These are phyloP conservation scores for Pyrenopolyporus hunteri DNA, from an alignment of 495 filamentous ascomycete species.

Conservation along the genomic window DNA sequence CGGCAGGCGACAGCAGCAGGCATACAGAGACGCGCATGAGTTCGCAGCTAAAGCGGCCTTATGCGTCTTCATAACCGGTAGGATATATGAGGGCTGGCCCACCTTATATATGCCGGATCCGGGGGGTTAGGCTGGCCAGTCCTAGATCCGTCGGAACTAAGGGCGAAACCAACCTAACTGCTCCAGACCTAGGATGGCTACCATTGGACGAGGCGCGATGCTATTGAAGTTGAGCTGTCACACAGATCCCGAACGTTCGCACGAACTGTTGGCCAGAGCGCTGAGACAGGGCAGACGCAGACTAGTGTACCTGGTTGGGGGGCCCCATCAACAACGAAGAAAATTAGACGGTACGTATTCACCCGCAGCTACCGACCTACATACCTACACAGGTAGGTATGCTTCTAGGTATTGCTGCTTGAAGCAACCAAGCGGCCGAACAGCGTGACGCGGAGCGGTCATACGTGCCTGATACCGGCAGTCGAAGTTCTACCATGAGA, in stretches of 20 bases:
- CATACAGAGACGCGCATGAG: conserved; percentile 36
- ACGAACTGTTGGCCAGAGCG: conserved; percentile 54
- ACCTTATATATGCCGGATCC: neutral
- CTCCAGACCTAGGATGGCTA: conserved; percentile 11
- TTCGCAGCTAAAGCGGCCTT: conserved; percentile 29
- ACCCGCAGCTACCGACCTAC: neutral
- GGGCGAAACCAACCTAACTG: neutral
- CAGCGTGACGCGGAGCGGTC: neutral
- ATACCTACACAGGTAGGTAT: neutral
- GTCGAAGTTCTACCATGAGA: neutral
- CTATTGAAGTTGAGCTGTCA: conserved; percentile 40
- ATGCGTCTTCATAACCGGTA: conserved; percentile 1
- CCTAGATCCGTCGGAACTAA: conserved; percentile 1
- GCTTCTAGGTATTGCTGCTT: conserved; percentile 2
- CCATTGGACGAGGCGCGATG: conserved; percentile 7
- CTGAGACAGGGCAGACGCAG: conserved; percentile 35
- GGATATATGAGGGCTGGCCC: no score
- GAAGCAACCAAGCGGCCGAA: conserved; percentile 11
- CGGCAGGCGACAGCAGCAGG: conserved; percentile 19
- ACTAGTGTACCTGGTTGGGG: conserved; percentile 8
- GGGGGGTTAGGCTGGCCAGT: conserved; percentile 1
- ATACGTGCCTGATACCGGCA: neutral
- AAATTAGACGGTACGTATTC: conserved; percentile 6
- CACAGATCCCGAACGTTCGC: conserved; percentile 42
- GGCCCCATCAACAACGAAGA: conserved; percentile 3